Evolutionary conservation across 257 asterid genomes (phyloP).

Genomic region (Primulina eburnea): DNA sequence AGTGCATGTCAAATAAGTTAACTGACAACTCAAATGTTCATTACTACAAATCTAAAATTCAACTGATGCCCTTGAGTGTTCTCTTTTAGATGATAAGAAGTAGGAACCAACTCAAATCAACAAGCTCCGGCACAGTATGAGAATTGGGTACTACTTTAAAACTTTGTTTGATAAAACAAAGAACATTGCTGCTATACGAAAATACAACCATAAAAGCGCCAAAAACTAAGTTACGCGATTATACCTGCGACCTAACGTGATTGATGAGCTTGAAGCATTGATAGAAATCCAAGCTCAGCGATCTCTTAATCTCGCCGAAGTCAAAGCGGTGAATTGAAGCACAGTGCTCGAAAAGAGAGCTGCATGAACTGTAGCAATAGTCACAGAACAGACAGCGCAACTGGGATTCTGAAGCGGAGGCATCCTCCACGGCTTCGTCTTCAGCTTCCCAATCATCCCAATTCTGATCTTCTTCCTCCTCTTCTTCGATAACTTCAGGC

Average conservation of each 20-base stretch:
- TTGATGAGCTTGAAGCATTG: conserved; percentile 80
- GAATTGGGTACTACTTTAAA: neutral
- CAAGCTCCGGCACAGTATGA: neutral
- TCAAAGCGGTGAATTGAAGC: conserved; percentile 61
- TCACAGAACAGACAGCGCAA: conserved; percentile 76
- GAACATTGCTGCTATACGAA: neutral
- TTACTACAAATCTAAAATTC: neutral
- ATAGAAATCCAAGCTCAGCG: conserved; percentile 64
- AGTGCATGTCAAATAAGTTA: conserved; percentile 5
- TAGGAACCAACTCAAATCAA: neutral
- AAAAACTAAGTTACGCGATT: neutral
- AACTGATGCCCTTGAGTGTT: conserved; percentile 1
- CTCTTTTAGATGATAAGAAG: neutral
- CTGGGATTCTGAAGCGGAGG: conserved; percentile 21
- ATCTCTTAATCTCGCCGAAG: conserved; percentile 39
- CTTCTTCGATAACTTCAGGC: conserved; percentile 26
- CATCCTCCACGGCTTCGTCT: conserved; percentile 33
- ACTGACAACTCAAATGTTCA: conserved; percentile 11
- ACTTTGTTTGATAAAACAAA: neutral
- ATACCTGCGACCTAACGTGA: conserved; percentile 81
- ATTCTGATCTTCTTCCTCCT: conserved; percentile 31
- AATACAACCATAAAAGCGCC: neutral
- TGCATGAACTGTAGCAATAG: conserved; percentile 39
- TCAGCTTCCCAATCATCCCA: conserved; percentile 48
- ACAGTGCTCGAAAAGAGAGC: conserved; percentile 66